A percentile compares a stretch with the other conserved stretches of the same genome.
Conservation (phyloP, 306 rosid species). For the Alnus rubra region DNA sequence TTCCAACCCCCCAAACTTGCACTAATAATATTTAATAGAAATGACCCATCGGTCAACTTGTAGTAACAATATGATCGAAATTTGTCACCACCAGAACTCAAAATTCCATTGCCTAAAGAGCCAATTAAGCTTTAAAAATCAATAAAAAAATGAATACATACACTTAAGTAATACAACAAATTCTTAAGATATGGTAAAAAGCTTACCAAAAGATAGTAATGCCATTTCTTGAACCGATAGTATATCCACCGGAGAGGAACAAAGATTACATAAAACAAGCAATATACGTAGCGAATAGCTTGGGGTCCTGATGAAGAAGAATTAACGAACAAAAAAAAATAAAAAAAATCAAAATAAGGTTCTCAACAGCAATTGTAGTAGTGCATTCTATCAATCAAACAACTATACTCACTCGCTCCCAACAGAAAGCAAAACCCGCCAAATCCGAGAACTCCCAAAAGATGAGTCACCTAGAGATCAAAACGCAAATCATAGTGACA, state of each 20-base stretch:
- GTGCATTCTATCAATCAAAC: slow-evolving; percentile 17
- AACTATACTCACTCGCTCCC: slow-evolving; percentile 80
- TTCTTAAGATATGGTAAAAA: slow-evolving; percentile 9
- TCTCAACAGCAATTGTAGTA: slow-evolving; percentile 1
- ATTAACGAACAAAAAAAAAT: neutral
- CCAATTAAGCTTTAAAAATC: slow-evolving; percentile 6
- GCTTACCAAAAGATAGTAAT: slow-evolving; percentile 90
- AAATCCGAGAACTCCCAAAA: slow-evolving; percentile 73
- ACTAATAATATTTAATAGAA: neutral
- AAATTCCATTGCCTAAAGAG: neutral
- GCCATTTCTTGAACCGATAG: slow-evolving; percentile 96
- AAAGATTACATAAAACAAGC: slow-evolving; percentile 76
- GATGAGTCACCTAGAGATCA: slow-evolving; percentile 66
- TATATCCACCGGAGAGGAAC: slow-evolving; percentile 97
- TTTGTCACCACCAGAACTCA: neutral
- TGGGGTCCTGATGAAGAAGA: slow-evolving; percentile 71
- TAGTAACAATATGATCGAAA: neutral
- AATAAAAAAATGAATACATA: neutral
- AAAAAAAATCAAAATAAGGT: slow-evolving; percentile 12
- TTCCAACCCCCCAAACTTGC: neutral
- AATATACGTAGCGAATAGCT: slow-evolving; percentile 75
- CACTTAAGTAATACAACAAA: neutral
- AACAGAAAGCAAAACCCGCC: slow-evolving; percentile 90
- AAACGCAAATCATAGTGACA: neutral
- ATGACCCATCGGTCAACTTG: neutral